Evolutionary conservation across 108 stramenopile species (phyloP), one percentile per base, ranked within the genome.

Genomic region (Pseudonitzschia multiseries): DNA sequence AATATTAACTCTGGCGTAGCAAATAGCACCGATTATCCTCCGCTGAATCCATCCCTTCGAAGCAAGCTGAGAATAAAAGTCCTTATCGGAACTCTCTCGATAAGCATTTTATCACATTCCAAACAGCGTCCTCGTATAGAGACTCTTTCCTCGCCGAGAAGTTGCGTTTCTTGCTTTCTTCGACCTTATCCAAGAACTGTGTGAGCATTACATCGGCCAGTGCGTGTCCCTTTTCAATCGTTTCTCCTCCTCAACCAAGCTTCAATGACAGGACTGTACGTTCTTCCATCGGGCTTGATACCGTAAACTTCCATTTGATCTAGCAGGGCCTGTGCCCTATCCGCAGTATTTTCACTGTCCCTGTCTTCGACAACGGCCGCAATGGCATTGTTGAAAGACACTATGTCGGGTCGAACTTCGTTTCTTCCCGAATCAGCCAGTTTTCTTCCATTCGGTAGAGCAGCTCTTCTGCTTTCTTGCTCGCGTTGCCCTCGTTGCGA

Each of bases 51-150:
- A 56, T 26, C 54, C 54, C 26, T 26, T 56, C 10, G 54, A 56
- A 24, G 54, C 26, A 26, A 56, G 54, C 10, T 56, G 24, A 10
- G 1, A 2, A 10, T 56, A 56, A 22, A 56, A 56, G 43, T 66
- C 66, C 18, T 50, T 48, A 26, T 67, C 46, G 9, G 66, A 67
- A 48, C 27, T 32, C 60, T 71, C 44, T 21, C 65, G 52, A 44
- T 74, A 74, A 22, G 73, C 65, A 68, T 74, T 74, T n/a, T 40
- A 74, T 67, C 36, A 74, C 73, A 57, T 74, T 65, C 65, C 1
- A 74, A 22, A 74, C 73, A 6, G 66, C 66, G 4, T 74, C 66
- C 26, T 73, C 72, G 48, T 73, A 73, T 32, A 63, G 31, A 31
- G 33, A 62, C 48, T 31, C 26, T 54, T 43, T 43, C 40, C 41